Conservation (phyloP, 306 rosid species). For the Astragalus glycyphyllos region DNA sequence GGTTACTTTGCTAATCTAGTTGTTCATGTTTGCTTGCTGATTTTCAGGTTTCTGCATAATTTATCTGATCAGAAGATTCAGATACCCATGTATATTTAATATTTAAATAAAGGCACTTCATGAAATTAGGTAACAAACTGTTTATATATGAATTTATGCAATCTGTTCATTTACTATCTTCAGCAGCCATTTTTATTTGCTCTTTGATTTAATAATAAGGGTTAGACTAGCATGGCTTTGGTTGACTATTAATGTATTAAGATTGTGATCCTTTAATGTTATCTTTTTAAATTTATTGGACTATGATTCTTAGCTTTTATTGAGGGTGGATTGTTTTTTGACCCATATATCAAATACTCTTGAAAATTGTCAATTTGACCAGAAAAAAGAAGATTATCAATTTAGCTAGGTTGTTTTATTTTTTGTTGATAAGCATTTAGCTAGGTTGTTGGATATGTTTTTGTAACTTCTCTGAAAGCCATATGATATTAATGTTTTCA, state of each 20-base stretch:
- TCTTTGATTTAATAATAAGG: neutral
- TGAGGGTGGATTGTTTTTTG: slow-evolving; percentile 10
- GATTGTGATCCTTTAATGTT: neutral
- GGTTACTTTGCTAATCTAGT: slow-evolving; percentile 32
- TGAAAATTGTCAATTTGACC: too few species aligned
- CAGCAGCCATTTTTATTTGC: neutral
- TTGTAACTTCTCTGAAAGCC: neutral
- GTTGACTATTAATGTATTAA: neutral
- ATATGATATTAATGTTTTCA: neutral
- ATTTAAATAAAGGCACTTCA: slow-evolving; percentile 44
- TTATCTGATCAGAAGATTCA: slow-evolving; percentile 28
- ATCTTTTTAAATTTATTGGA: slow-evolving; percentile 1
- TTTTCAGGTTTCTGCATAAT: slow-evolving; percentile 47
- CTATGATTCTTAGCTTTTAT: slow-evolving; percentile 6
- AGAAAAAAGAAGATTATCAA: too few species aligned
- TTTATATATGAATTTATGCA: slow-evolving; percentile 9
- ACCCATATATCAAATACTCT: neutral
- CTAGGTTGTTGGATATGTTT: slow-evolving; percentile 19
- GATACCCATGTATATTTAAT: slow-evolving; percentile 16
- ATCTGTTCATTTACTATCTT: slow-evolving; percentile 20
- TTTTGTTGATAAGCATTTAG: too few species aligned
- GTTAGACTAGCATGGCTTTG: neutral
- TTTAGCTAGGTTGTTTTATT: slow-evolving; percentile 5
- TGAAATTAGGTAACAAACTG: slow-evolving; percentile 77
- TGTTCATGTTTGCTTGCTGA: slow-evolving; percentile 36